These are phyloP conservation scores for Fusarium ambrosium DNA, from an alignment of 2,329 filamentous ascomycete species.

Conservation along the genomic window DNA sequence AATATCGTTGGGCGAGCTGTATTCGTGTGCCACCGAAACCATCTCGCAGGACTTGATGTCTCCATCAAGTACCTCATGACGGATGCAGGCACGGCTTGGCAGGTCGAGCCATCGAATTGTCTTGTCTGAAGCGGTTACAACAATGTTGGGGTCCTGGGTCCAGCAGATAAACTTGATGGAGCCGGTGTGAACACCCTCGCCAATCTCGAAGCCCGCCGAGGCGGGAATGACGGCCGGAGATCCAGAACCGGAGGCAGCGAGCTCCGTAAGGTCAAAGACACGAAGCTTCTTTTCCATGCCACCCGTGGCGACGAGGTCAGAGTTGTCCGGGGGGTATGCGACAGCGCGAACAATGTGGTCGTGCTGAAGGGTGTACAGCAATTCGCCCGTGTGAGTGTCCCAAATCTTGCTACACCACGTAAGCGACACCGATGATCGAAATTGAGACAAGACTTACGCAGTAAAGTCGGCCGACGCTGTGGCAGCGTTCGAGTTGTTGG, in stretches of 20 bases:
- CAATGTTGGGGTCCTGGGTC: constrained; percentile 87
- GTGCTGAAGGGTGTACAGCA: constrained; percentile 88
- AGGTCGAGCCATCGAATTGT: constrained; percentile 96
- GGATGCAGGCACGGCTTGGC: constrained; percentile 79
- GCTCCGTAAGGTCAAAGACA: constrained; percentile 86
- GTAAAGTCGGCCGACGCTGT: constrained; percentile 97
- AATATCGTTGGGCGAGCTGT: constrained; percentile 72
- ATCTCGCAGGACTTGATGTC: constrained; percentile 94
- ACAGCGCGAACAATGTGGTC: constrained; percentile 95
- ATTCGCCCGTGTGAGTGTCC: constrained; percentile 95
- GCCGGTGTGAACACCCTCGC: constrained; percentile 83
- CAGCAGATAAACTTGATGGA: constrained; percentile 98
- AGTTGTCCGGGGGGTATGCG: constrained; percentile 86
- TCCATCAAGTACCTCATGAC: constrained; percentile 83
- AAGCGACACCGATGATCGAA: constrained; percentile 14
- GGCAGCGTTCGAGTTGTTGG: constrained; percentile 88
- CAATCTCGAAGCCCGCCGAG: constrained; percentile 85
- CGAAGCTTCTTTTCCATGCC: constrained; percentile 97
- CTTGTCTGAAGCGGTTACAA: constrained; percentile 93
- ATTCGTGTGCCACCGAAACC: constrained; percentile 73
- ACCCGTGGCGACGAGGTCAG: constrained; percentile 90
- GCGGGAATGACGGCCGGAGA: constrained; percentile 65
- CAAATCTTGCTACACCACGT: constrained; percentile 84
- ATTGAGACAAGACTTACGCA: constrained; percentile 68
- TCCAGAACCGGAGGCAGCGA: constrained; percentile 57